A percentile compares a stretch with the other conserved stretches of the same genome.
phyloP scores from a whole-genome alignment of 2,329 filamentous ascomycete species.

The Dactylellina sp. region DNA sequence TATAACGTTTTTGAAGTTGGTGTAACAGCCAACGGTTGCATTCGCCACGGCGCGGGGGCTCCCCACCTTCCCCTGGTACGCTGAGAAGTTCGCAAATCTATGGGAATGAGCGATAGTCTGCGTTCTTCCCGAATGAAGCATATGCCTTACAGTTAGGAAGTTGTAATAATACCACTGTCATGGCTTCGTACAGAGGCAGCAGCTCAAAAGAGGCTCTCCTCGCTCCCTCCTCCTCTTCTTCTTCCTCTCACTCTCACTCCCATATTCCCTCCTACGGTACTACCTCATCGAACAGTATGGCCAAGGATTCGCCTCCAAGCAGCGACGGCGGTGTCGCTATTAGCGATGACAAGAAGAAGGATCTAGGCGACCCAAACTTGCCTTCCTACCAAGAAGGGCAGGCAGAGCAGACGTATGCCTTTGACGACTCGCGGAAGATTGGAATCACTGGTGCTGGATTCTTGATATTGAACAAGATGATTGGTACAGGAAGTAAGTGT shows the following conservation, averaged over 20 bases:
- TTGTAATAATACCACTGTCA: conserved; percentile 10
- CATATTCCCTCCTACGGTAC: conserved; percentile 36
- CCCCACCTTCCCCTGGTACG: not conserved
- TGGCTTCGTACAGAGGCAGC: not conserved
- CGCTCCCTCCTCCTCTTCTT: conserved; percentile 14
- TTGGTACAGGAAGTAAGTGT: conserved; percentile 70
- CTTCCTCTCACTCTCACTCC: not conserved
- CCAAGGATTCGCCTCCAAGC: conserved; percentile 32
- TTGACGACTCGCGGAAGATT: conserved; percentile 67
- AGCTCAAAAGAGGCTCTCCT: conserved; percentile 54
- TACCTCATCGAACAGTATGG: conserved; percentile 30
- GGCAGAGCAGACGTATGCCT: conserved; percentile 62
- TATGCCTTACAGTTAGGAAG: conserved; percentile 18
- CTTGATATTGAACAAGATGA: conserved; percentile 72
- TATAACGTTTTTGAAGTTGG: conserved; percentile 3
- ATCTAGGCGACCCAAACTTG: conserved; percentile 12
- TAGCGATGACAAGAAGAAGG: conserved; percentile 21
- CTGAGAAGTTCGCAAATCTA: not conserved
- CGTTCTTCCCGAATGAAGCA: conserved; percentile 8
- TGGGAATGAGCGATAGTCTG: not conserved
- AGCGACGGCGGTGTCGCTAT: conserved; percentile 26
- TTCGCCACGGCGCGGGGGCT: too few relatives aligned
- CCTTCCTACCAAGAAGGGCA: conserved; percentile 35
- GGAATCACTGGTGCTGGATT: conserved; percentile 69
- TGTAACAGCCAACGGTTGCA: not conserved